Base-by-base conservation (phyloP, 352 stramenopile genomes). In the Pythium phragmitis region DNA sequence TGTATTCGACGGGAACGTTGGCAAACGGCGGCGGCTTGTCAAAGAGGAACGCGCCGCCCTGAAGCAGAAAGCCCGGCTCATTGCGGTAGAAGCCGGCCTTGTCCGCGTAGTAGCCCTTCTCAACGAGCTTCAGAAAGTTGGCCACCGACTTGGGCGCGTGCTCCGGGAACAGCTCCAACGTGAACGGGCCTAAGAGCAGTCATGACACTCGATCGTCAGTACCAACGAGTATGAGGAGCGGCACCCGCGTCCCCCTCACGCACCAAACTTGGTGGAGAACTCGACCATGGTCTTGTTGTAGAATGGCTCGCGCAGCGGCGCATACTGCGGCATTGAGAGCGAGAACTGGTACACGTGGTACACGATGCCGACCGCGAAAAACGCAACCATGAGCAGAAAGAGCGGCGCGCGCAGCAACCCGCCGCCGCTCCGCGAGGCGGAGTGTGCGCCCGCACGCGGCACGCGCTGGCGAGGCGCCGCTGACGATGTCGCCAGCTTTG, bases 71-170 rank as follows among this genome's bases (percentile, higher is more conserved):
- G 56, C 87, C 87, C 28, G 79, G 82, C 50, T 93, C 86, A 52
- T 92, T 91, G 69, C 88, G 88, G 70, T 95, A 95, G 56, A 95
- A 93, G 2, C 86, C 86, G 1, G 84, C 73, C n/a, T 88, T 69
- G 16, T 79, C 79, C n/a, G 69, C 50, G 75, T 91, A 95, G 46
- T 85, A 93, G 6, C 78, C 82, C 34, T 57, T 57, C 41, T 82
- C 60, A 23, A 95, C 73, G 34, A 95, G 76, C 64, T 83, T 80
- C 63, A 73, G 68, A 60, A 95, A 92, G 37, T 82, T 80, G 23
- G 75, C 82, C 11, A 92, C 84, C 2, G 84, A 89, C 73, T 82
- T 73, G 7, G 86, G 86, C 36, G 86, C 86, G 56, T 93, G 82
- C 33, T 93, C 75, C 12, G 84, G 80, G 62, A 81, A 95, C 68